A percentile compares a stretch with the other conserved stretches of the same genome.
These are phyloP conservation scores for Hypoxylon lienhwacheense DNA, from an alignment of 495 filamentous ascomycete genomes.

Conservation along the genomic window DNA sequence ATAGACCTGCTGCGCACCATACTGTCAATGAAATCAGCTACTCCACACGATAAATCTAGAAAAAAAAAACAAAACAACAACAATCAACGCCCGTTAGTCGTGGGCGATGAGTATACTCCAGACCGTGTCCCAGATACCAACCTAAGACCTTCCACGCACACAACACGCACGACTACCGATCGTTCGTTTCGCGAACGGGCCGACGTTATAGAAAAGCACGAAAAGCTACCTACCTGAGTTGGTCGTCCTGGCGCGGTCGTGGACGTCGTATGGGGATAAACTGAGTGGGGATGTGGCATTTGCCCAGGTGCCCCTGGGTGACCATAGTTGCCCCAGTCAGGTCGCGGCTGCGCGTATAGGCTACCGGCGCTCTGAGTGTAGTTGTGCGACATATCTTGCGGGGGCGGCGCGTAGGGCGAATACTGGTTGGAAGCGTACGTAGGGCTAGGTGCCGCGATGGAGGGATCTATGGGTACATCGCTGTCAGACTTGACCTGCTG, in stretches of 20 bases:
- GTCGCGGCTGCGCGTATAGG: slow-evolving; percentile 70
- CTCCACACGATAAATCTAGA: slow-evolving; percentile 18
- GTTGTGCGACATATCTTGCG: slow-evolving; percentile 79
- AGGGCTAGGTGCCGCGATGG: slow-evolving; percentile 88
- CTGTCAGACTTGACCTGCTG: slow-evolving; percentile 86
- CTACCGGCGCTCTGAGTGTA: slow-evolving; percentile 57
- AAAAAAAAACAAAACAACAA: not conserved
- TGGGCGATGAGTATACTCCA: slow-evolving; percentile 6
- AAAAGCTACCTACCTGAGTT: slow-evolving; percentile 67
- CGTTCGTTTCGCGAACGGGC: not conserved
- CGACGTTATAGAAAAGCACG: slow-evolving; percentile 24
- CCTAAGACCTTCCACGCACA: not conserved
- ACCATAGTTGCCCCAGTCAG: slow-evolving; percentile 79
- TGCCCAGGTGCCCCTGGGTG: slow-evolving; percentile 56
- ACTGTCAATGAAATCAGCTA: slow-evolving; percentile 44
- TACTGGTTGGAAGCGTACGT: slow-evolving; percentile 77
- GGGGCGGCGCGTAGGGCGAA: slow-evolving; percentile 78
- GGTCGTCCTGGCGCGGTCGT: slow-evolving; percentile 57
- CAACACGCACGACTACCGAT: not conserved
- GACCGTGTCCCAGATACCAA: not conserved
- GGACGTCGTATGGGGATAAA: slow-evolving; percentile 60
- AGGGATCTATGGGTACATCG: slow-evolving; percentile 98
- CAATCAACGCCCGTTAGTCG: not conserved
- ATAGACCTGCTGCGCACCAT: slow-evolving; percentile 70
- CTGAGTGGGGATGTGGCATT: slow-evolving; percentile 51